Evolutionary conservation across 2,329 filamentous ascomycete species (phyloP).

Genomic region (Colletotrichum viniferum): DNA sequence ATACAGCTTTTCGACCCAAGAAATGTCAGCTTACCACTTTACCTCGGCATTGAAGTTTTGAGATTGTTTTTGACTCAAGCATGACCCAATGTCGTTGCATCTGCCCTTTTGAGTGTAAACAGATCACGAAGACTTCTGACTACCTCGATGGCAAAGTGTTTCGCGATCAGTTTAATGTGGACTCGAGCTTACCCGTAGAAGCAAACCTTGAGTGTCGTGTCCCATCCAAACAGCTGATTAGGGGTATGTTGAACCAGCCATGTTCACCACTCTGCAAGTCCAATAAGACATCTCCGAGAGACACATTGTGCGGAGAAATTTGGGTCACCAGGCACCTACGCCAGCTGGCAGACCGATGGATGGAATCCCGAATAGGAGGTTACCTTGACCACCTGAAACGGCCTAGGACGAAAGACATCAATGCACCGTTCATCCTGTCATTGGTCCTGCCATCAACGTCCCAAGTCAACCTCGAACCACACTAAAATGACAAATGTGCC

Average conservation of each 20-base stretch:
- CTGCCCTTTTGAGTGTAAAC: background rate
- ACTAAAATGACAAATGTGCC: background rate
- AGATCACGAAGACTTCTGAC: background rate
- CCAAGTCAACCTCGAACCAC: background rate
- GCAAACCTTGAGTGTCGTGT: background rate
- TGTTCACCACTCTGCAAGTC: background rate
- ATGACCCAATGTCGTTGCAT: background rate
- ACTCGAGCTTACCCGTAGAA: background rate
- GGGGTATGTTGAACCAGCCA: background rate
- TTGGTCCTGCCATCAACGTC: background rate
- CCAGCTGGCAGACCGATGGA: background rate
- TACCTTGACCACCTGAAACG: background rate
- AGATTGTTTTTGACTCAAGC: background rate
- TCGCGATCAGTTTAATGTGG: background rate
- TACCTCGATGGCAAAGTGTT: background rate
- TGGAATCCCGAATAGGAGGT: background rate
- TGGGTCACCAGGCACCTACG: background rate
- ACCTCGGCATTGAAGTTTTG: background rate
- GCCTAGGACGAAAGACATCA: background rate
- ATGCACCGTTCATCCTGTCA: background rate
- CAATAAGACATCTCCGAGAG: background rate
- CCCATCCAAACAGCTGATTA: background rate
- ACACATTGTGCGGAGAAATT: background rate
- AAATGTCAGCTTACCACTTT: background rate
- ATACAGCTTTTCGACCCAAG: background rate